A percentile compares a stretch with the other conserved stretches of the same genome.
Evolutionary conservation across 2,329 filamentous ascomycete species (phyloP).

Genomic region (Talaromyces sp.): DNA sequence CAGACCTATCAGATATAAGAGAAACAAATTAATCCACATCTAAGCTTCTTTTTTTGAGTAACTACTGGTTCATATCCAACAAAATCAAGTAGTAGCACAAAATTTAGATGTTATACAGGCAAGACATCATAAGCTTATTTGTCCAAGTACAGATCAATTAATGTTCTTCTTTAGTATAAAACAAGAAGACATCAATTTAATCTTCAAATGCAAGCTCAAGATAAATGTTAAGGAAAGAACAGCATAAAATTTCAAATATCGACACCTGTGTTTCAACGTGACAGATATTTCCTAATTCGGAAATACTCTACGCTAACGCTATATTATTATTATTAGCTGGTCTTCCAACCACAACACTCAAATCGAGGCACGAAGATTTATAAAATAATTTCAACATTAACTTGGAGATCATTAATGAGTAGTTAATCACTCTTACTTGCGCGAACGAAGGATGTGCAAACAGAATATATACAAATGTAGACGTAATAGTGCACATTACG

Average conservation of each 20-base stretch:
- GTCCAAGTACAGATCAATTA: not conserved
- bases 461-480: not conserved
- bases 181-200: not conserved
- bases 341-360: not conserved
- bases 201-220: not conserved
- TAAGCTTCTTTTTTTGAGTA: not conserved
- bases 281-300: not conserved
- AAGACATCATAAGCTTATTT: not conserved
- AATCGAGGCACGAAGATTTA: not conserved
- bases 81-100: too few species aligned
- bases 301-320: not conserved
- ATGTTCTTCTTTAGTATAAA: not conserved
- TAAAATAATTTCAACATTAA: not conserved
- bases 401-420: not conserved
- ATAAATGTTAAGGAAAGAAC: not conserved
- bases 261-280: not conserved
- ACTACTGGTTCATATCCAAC: not conserved
- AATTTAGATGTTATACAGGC: not conserved
- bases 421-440: not conserved
- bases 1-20: not conserved
- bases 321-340: too few species aligned
- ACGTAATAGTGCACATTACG: not conserved
- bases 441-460: not conserved
- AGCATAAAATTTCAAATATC: not conserved
- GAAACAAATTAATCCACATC: not conserved